Percentiles rank a stretch among this genome's conserved stretches.
These are phyloP conservation scores for Taxillus chinensis DNA, from an alignment of 164 flowering plant genomes.

Conservation along the genomic window DNA sequence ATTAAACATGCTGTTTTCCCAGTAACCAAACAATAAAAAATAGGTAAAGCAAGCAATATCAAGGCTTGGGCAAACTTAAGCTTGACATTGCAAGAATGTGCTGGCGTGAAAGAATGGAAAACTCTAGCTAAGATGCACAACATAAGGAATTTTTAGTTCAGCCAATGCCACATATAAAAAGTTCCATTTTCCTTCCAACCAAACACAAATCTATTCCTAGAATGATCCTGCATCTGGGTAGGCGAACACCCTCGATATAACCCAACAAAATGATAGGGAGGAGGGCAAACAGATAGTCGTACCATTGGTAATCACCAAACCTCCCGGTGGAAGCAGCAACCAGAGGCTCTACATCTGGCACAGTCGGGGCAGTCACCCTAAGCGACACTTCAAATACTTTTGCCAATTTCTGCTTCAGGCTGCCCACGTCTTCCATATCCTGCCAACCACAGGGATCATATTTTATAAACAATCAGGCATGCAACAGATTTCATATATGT, in stretches of 20 bases:
- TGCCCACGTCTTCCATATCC: conserved; percentile 47
- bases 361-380: conserved; percentile 45
- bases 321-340: conserved; percentile 53
- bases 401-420: conserved; percentile 48
- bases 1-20: not conserved
- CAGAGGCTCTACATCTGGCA: conserved; percentile 43
- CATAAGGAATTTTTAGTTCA: not conserved
- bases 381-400: conserved; percentile 58
- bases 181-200: not conserved
- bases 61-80: no score
- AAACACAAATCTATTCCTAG: not conserved
- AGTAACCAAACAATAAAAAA: not conserved
- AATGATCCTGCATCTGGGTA: not conserved
- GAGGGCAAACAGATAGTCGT: not conserved
- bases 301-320: conserved; percentile 94
- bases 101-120: no score
- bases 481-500: not conserved
- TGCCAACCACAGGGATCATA: conserved; percentile 11
- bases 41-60: not conserved
- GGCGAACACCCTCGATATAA: not conserved
- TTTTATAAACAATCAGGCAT: not conserved
- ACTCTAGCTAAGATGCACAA: not conserved
- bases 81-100: no score
- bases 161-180: not conserved
- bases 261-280: not conserved